Evolutionary conservation across 257 asterid genomes (phyloP), one percentile per base, ranked within the genome.

Genomic region (Mitragyna speciosa): DNA sequence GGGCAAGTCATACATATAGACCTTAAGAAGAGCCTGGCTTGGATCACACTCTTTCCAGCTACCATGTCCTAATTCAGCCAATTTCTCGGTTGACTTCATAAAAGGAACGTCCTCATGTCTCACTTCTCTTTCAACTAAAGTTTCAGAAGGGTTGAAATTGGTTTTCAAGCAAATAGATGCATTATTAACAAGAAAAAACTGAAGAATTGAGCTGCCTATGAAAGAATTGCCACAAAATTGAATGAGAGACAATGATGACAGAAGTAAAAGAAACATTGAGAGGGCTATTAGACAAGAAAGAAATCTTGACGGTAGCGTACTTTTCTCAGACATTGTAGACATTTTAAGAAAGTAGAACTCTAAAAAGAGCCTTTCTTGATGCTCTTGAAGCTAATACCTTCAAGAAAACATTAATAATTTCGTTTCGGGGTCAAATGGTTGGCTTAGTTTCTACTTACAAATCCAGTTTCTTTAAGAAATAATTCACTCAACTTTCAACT

Each of bases 1-100:
- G 28, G 95, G 92, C 84, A 94, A 73, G 70, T 94, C 95, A 58
- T 94, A 92, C 97, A 92, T 94, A 61, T 87, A 94, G 0, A 92
- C 97, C 81, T 49, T 88, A 36, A 94, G 89, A 76, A 82, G 88
- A 76, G 94, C 94, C 75, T 33, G 77, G 12, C 45, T 77, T 54
- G 78, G 80, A 82, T 89, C 87, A 80, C 96, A 92, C 56, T 63
- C 68, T 76, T 19, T 76, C 71, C 3, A 31, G 15, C 12, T 16
- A 45, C 61, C 48, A 28, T 73, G 79, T 33, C 79, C 84, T 31
- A 73, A 75, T 59, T 82, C 82, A 54, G 76, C 83, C 19, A 33
- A 56, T 15, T 56, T 54, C 49, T 56, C 59, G 1, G 43, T 16
- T 30, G 82, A 76, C 73, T 63, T 45, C 56, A 77, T 78, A 80